Percentiles rank a stretch among this genome's conserved stretches.
Conservation (phyloP, 306 rosid species). For the Echinosophora koreensis region DNA sequence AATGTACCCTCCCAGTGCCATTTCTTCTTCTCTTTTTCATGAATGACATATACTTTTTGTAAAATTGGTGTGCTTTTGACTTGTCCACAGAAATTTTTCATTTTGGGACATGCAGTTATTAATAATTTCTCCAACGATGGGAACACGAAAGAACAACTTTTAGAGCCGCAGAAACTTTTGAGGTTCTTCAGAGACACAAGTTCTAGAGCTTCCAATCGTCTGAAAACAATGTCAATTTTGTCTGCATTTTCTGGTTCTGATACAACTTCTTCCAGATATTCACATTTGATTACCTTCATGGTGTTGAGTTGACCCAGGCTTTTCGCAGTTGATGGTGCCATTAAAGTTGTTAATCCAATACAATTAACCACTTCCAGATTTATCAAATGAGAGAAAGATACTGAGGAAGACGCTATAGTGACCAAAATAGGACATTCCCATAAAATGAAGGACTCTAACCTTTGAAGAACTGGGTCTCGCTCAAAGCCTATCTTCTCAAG, state of each 20-base stretch:
- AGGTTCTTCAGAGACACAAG: constrained; percentile 25
- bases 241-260: neutral
- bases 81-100: neutral
- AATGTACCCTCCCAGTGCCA: constrained; percentile 33
- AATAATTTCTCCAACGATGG: constrained; percentile 19
- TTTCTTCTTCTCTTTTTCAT: neutral
- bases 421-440: neutral
- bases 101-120: neutral
- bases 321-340: neutral
- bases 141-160: constrained; percentile 2
- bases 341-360: neutral
- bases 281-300: constrained; percentile 32
- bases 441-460: constrained; percentile 31
- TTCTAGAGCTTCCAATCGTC: constrained; percentile 15
- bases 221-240: constrained; percentile 26
- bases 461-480: neutral
- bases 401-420: neutral
- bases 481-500: constrained; percentile 30
- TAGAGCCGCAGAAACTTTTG: constrained; percentile 16
- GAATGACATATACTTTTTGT: neutral
- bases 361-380: constrained; percentile 31
- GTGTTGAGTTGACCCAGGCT: constrained; percentile 11
- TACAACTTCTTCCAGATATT: constrained; percentile 18
- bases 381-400: constrained; percentile 29
- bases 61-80: neutral